phyloP scores from a whole-genome alignment of 306 rosid species.

The Prunus kanzakura region DNA sequence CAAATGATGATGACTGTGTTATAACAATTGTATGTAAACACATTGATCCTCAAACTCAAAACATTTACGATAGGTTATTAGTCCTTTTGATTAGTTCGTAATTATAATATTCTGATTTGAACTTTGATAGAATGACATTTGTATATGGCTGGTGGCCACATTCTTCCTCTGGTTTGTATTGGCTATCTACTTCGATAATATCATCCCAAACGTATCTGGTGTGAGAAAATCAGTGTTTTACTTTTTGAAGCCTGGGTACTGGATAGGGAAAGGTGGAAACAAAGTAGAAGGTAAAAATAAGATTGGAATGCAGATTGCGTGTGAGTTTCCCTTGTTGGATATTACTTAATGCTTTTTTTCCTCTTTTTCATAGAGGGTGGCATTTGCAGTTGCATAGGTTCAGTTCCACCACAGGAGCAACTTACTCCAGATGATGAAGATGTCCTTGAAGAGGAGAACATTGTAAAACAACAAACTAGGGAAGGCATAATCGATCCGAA shows the following conservation, averaged over 20 bases:
- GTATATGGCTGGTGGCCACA: slow-evolving; percentile 61
- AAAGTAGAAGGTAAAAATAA: slow-evolving; percentile 61
- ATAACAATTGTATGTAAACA: slow-evolving; percentile 64
- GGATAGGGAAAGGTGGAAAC: slow-evolving; percentile 77
- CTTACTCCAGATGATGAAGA: slow-evolving; percentile 78
- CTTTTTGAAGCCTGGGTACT: slow-evolving; percentile 72
- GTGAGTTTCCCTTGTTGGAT: slow-evolving; percentile 14
- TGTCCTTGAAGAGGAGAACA: slow-evolving; percentile 78
- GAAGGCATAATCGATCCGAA: slow-evolving; percentile 54
- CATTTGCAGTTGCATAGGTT: slow-evolving; percentile 66
- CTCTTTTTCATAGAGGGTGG: slow-evolving; percentile 63
- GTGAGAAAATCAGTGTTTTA: slow-evolving; percentile 76
- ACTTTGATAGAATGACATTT: slow-evolving; percentile 64
- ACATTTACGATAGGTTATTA: neutral
- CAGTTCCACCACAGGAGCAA: slow-evolving; percentile 46
- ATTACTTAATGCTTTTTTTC: slow-evolving; percentile 11
- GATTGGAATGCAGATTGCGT: slow-evolving; percentile 10
- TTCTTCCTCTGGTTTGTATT: slow-evolving; percentile 74
- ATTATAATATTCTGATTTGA: slow-evolving; percentile 5
- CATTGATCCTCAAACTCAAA: neutral
- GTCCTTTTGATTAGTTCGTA: neutral
- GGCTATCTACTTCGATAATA: slow-evolving; percentile 87
- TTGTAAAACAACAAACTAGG: slow-evolving; percentile 53
- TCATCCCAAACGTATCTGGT: slow-evolving; percentile 81
- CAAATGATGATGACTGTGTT: slow-evolving; percentile 42